These are phyloP conservation scores for Prunus padus DNA, from an alignment of 306 rosid species.

Conservation along the genomic window DNA sequence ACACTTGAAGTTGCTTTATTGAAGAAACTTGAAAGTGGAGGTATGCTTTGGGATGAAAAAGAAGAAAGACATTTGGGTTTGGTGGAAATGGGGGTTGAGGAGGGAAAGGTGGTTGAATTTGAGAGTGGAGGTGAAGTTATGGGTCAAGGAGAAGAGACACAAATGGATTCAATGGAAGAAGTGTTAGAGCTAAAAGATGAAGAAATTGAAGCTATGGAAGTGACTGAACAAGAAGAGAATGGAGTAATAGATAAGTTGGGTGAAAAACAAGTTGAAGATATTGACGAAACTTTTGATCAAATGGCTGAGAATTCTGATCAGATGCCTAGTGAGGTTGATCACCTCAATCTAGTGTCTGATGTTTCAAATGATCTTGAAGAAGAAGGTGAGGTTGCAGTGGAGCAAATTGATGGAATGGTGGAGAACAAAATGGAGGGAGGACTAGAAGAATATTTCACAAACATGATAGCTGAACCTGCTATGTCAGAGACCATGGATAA, in stretches of 20 bases:
- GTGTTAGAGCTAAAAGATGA: slow-evolving; percentile 11
- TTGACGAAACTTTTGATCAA: slow-evolving; percentile 6
- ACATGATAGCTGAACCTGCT: slow-evolving; percentile 6
- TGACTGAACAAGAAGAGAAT: slow-evolving; percentile 10
- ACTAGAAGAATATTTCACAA: background rate
- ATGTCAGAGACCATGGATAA: background rate
- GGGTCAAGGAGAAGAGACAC: background rate
- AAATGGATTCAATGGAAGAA: slow-evolving; percentile 3
- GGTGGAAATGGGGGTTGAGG: background rate
- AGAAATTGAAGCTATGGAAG: slow-evolving; percentile 16
- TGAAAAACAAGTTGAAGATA: slow-evolving; percentile 19
- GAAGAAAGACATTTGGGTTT: slow-evolving; percentile 5
- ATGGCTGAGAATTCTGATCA: slow-evolving; percentile 2
- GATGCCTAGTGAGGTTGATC: background rate
- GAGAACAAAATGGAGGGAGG: slow-evolving; percentile 13
- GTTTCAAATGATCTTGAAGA: background rate
- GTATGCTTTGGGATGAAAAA: slow-evolving; percentile 1
- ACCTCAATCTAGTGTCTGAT: slow-evolving; percentile 2
- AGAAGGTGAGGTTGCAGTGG: slow-evolving; percentile 1
- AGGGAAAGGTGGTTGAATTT: slow-evolving; percentile 13
- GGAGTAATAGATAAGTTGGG: background rate
- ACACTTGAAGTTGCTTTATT: slow-evolving; percentile 15
- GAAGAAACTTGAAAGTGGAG: slow-evolving; percentile 17
- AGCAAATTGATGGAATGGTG: slow-evolving; percentile 15
- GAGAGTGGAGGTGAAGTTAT: slow-evolving; percentile 1